These are phyloP conservation scores for Tritrichomonas musculus DNA, from an alignment of 208 protist genomes.

Conservation along the genomic window DNA sequence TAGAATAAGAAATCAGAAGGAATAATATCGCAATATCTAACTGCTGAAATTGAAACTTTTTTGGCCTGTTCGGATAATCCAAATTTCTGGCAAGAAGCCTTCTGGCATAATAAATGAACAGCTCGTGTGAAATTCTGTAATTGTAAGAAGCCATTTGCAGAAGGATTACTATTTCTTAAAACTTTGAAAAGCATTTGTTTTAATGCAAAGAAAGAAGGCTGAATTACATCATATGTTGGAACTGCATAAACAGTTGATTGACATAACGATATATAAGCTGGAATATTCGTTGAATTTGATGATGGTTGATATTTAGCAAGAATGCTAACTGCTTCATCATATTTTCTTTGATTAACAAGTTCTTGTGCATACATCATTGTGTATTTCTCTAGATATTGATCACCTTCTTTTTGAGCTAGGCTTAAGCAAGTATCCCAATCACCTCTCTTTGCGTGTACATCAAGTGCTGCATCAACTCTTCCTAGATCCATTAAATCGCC, in stretches of 20 bases:
- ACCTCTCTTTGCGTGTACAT: background rate
- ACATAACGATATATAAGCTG: background rate
- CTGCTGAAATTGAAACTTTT: background rate
- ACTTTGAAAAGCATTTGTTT: background rate
- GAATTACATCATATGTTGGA: background rate
- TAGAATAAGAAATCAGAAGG: slow-evolving; percentile 20
- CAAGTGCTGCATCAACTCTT: background rate
- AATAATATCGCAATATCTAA: slow-evolving; percentile 12
- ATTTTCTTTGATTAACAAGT: background rate
- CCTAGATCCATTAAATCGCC: background rate
- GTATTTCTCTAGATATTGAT: slow-evolving; percentile 9
- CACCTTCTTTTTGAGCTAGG: background rate
- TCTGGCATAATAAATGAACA: background rate
- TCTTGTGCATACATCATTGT: slow-evolving; percentile 23
- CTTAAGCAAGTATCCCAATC: background rate
- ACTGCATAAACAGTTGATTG: background rate
- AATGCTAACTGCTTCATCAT: background rate
- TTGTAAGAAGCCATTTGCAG: background rate
- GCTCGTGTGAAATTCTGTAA: background rate
- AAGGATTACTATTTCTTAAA: background rate
- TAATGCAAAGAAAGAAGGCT: background rate
- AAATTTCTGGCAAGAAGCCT: background rate
- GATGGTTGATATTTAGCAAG: background rate
- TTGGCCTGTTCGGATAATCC: background rate
- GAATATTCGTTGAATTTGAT: background rate